A percentile compares a stretch with the other conserved stretches of the same genome.
Conservation (phyloP, 306 rosid genomes). For the Cucumis sativus region DNA sequence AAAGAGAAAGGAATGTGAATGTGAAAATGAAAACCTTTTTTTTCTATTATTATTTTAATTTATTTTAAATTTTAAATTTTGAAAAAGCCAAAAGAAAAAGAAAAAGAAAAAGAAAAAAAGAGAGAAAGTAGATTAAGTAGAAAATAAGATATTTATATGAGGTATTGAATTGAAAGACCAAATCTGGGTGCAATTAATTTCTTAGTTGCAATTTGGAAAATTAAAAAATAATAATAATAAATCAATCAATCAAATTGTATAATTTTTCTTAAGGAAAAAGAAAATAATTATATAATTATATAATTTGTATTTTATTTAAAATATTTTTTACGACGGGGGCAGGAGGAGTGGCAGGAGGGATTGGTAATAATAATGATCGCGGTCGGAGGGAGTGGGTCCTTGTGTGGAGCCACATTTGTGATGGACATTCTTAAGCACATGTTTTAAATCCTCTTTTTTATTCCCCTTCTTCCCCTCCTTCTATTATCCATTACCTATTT, state of each 20-base stretch:
- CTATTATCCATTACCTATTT: constrained; percentile 6
- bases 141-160: not conserved
- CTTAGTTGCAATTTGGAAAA: not conserved
- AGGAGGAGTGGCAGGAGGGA: not conserved
- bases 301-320: no score
- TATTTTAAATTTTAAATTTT: not conserved
- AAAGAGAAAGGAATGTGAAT: constrained; percentile 22
- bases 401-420: not conserved
- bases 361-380: not conserved
- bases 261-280: not conserved
- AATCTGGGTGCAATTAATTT: constrained; percentile 8
- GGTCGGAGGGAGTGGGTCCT: constrained; percentile 8
- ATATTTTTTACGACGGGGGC: not conserved
- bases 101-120: no score
- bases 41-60: no score
- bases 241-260: no score
- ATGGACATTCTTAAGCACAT: constrained; percentile 8
- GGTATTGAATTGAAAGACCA: not conserved
- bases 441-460: not conserved
- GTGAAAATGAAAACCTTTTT: not conserved
- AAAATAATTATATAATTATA: not conserved
- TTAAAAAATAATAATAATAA: not conserved
- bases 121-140: not conserved
- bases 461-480: not conserved
- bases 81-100: no score